These are phyloP conservation scores for Elaeagnus macrophylla DNA, from an alignment of 306 rosid genomes.

Conservation along the genomic window DNA sequence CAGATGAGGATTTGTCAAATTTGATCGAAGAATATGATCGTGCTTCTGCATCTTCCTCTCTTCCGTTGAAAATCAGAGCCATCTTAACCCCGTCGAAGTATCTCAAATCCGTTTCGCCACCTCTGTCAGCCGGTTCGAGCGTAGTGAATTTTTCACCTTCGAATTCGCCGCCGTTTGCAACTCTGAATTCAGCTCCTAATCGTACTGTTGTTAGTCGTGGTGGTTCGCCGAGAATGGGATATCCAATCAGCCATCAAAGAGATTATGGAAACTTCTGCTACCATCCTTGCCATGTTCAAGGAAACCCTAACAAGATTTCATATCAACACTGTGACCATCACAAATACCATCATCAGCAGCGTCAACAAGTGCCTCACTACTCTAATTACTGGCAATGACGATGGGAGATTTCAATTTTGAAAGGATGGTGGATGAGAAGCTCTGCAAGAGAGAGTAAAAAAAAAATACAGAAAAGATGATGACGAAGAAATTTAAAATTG, in stretches of 20 bases:
- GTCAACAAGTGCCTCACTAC: conserved; percentile 1
- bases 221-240: conserved; percentile 24
- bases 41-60: conserved; percentile 29
- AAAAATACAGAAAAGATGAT: too few relatives aligned
- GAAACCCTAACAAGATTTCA: conserved; percentile 29
- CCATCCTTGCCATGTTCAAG: conserved; percentile 20
- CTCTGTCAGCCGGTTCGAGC: conserved; percentile 34
- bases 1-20: conserved; percentile 63
- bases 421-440: too few relatives aligned
- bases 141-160: conserved; percentile 15
- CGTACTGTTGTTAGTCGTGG: conserved; percentile 7
- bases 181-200: conserved; percentile 21
- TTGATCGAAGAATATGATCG: conserved; percentile 60
- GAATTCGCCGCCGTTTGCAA: conserved; percentile 27
- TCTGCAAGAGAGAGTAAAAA: too few relatives aligned
- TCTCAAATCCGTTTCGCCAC: conserved; percentile 40
- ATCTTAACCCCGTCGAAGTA: conserved; percentile 44
- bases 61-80: conserved; percentile 45
- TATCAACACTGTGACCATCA: neutral
- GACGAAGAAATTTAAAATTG: too few relatives aligned
- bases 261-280: conserved; percentile 27
- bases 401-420: neutral
- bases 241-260: conserved; percentile 17
- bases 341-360: conserved; percentile 4
- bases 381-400: conserved; percentile 18